Conservation (phyloP, 768 basidiomycete genomes). For the Lepiota brunneoincarnata region DNA sequence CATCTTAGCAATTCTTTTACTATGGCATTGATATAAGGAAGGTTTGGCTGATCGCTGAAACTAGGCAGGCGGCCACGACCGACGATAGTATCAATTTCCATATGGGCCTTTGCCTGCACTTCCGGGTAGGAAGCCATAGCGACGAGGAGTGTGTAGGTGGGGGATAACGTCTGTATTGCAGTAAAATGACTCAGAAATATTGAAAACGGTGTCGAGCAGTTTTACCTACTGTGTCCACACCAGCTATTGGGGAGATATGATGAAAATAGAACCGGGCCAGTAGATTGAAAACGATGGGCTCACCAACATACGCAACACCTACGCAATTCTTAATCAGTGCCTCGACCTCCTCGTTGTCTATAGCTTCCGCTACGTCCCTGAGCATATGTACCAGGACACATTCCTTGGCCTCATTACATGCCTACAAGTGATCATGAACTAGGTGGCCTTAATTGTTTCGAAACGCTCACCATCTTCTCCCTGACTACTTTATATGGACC, state of each 20-base stretch:
- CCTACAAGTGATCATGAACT: neutral
- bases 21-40: constrained; percentile 34
- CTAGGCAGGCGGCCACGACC: constrained; percentile 27
- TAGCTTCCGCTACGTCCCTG: too few relatives aligned
- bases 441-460: neutral
- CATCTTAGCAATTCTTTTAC: constrained; percentile 30
- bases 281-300: too few relatives aligned
- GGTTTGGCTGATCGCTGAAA: constrained; percentile 26
- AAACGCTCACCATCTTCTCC: constrained; percentile 1
- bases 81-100: constrained; percentile 36
- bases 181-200: neutral
- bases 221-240: neutral
- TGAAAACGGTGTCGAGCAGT: constrained; percentile 5
- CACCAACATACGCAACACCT: too few relatives aligned
- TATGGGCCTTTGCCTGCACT: constrained; percentile 33
- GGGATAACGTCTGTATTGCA: neutral
- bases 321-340: too few relatives aligned
- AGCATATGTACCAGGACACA: too few relatives aligned
- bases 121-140: constrained; percentile 25
- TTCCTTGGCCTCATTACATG: neutral
- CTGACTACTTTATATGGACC: constrained; percentile 26
- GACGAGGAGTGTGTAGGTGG: constrained; percentile 10
- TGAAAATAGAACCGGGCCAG: too few relatives aligned
- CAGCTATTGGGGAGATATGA: neutral
- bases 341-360: too few relatives aligned